These are phyloP conservation scores for Tetragonia tetragonoides DNA, from an alignment of 148 eudicot species.

Conservation along the genomic window DNA sequence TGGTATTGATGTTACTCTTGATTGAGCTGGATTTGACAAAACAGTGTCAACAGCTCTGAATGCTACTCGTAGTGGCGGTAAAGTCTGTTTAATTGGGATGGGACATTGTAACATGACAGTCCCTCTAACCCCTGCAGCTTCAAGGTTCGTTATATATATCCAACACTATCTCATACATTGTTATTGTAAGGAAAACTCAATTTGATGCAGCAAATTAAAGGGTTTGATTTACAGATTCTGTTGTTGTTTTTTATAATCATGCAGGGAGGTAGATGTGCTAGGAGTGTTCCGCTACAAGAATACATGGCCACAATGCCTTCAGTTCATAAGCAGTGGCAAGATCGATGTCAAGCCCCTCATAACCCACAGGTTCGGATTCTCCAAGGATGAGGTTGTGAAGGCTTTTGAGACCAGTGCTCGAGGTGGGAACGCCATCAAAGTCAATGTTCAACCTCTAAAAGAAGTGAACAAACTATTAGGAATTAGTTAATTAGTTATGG, in stretches of 20 bases:
- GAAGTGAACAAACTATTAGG: not conserved
- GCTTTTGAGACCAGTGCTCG: conserved; percentile 70
- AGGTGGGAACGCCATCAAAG: conserved; percentile 68
- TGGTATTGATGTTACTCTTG: conserved; percentile 50
- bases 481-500: not conserved
- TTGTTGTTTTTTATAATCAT: not conserved
- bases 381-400: conserved; percentile 52
- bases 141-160: conserved; percentile 33
- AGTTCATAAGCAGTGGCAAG: conserved; percentile 57
- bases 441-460: conserved; percentile 65
- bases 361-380: conserved; percentile 56
- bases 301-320: conserved; percentile 71
- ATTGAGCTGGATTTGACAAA: conserved; percentile 69
- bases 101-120: conserved; percentile 58
- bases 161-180: not conserved
- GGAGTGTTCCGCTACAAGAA: conserved; percentile 71
- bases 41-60: conserved; percentile 58
- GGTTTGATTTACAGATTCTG: not conserved
- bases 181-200: not conserved
- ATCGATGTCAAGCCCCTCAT: conserved; percentile 68
- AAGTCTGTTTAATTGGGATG: conserved; percentile 65
- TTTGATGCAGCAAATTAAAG: not conserved
- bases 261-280: conserved; percentile 62
- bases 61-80: conserved; percentile 57
- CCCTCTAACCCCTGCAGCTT: conserved; percentile 68